Evolutionary conservation across 1,139 yeast species (phyloP).

Genomic region (Debaryomyces nepalensis): DNA sequence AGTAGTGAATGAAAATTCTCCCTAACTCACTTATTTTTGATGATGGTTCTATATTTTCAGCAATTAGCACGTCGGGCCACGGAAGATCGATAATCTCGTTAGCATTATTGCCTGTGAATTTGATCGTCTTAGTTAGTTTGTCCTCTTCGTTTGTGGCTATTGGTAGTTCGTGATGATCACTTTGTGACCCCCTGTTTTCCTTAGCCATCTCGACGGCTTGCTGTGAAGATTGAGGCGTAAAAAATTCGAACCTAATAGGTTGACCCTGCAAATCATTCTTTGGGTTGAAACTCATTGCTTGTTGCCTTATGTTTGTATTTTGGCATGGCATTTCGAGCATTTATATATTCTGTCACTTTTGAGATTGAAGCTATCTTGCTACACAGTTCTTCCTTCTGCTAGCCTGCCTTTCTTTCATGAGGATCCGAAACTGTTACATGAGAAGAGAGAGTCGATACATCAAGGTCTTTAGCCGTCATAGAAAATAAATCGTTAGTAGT

Average conservation of each 20-base stretch:
- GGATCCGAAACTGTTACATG: constrained; percentile 8
- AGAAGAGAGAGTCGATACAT: constrained; percentile 10
- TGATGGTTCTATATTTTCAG: constrained; percentile 11
- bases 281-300: neutral
- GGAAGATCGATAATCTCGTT: constrained; percentile 1
- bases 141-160: neutral
- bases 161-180: neutral
- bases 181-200: neutral
- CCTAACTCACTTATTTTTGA: constrained; percentile 14
- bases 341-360: constrained; percentile 2
- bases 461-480: constrained; percentile 12
- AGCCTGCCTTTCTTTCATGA: neutral
- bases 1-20: constrained; percentile 10
- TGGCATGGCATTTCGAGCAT: neutral
- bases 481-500: constrained; percentile 15
- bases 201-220: neutral
- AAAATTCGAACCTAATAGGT: constrained; percentile 1
- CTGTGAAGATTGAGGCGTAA: neutral
- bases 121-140: neutral
- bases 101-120: neutral
- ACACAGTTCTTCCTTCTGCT: neutral
- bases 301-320: too few relatives aligned
- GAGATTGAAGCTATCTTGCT: constrained; percentile 9
- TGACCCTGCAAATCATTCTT: neutral
- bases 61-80: constrained; percentile 6